Percentiles rank a stretch among this genome's conserved stretches.
Conservation (phyloP, 106 monocot species). For the Platanthera guangdongensis region DNA sequence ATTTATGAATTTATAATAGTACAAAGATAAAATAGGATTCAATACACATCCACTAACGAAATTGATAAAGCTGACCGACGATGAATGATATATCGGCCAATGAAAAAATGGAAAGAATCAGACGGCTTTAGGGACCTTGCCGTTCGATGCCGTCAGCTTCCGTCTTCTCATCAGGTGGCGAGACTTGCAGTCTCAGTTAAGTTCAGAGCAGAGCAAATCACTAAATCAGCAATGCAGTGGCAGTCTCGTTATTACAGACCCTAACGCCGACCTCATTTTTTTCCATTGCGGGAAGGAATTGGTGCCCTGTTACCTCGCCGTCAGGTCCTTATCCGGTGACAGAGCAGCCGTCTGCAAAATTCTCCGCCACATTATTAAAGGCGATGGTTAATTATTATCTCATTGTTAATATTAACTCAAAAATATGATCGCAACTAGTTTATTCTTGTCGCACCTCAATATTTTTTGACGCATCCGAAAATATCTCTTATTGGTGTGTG, state of each 20-base stretch:
- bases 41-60: too few species aligned
- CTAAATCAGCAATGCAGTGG: neutral
- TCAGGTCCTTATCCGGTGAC: neutral
- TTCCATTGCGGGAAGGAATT: neutral
- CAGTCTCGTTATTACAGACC: neutral
- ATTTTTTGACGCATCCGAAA: too few species aligned
- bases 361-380: neutral
- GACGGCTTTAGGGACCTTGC: neutral
- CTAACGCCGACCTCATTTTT: neutral
- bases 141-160: neutral
- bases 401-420: too few species aligned
- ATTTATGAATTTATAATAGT: too few species aligned
- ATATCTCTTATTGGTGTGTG: too few species aligned
- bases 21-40: too few species aligned
- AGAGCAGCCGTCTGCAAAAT: neutral
- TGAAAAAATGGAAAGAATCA: neutral
- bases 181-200: neutral
- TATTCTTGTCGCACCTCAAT: too few species aligned
- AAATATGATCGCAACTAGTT: too few species aligned
- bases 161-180: neutral
- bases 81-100: too few species aligned
- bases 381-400: too few species aligned
- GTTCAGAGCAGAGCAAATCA: neutral
- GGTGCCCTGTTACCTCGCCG: neutral
- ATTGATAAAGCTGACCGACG: too few species aligned